Evolutionary conservation across 495 filamentous ascomycete genomes (phyloP).

Genomic region (Xylaria grammica): DNA sequence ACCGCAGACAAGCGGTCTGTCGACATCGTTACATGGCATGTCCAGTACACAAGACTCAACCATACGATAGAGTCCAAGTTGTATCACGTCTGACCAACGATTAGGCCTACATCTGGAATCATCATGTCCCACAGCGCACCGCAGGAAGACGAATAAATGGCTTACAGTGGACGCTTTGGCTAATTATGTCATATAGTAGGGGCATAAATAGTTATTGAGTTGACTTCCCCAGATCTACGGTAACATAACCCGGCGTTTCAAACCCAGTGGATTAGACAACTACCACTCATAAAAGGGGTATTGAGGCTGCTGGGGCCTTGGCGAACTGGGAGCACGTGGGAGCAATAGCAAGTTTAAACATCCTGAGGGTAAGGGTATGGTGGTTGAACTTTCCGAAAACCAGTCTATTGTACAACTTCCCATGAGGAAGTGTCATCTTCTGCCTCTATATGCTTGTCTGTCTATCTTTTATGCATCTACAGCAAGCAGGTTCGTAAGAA

Average conservation of each 20-base stretch:
- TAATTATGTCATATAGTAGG: background rate
- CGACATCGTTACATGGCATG: too few relatives aligned
- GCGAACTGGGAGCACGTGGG: background rate
- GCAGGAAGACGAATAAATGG: background rate
- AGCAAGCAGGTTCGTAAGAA: constrained; percentile 24
- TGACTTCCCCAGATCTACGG: background rate
- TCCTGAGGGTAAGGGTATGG: background rate
- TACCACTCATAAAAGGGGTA: background rate
- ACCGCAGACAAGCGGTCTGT: too few relatives aligned
- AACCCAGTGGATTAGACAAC: too few relatives aligned
- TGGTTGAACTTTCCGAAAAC: constrained; percentile 19
- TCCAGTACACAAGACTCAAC: too few relatives aligned
- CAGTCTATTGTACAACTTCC: constrained; percentile 39
- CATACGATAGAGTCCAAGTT: too few relatives aligned
- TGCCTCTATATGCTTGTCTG: constrained; percentile 35
- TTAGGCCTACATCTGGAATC: background rate
- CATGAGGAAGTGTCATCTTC: constrained; percentile 32
- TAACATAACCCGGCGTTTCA: background rate
- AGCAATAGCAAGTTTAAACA: background rate
- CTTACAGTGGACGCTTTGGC: background rate
- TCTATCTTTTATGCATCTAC: constrained; percentile 34
- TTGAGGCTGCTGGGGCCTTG: background rate
- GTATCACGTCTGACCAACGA: background rate
- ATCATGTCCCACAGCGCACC: background rate
- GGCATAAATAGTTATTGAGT: background rate